phyloP scores from a whole-genome alignment of 352 stramenopile genomes.

The Phytophthora palmivora region DNA sequence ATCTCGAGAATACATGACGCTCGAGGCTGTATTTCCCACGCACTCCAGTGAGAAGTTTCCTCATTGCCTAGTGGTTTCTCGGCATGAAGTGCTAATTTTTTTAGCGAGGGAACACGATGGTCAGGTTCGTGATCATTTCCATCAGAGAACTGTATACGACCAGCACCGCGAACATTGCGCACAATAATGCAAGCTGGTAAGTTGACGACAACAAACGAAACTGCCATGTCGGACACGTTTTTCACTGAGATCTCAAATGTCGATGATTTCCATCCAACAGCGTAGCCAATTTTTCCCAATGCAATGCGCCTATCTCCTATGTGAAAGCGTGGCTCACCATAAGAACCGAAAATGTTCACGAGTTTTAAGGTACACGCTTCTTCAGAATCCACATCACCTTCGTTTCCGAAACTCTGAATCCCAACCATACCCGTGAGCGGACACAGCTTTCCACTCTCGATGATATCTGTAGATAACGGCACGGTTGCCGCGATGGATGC shows the following conservation, averaged over 20 bases:
- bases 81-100: slow-evolving; percentile 47
- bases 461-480: slow-evolving; percentile 51
- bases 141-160: slow-evolving; percentile 34
- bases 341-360: slow-evolving; percentile 63
- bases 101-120: slow-evolving; percentile 47
- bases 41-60: slow-evolving; percentile 22
- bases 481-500: slow-evolving; percentile 66
- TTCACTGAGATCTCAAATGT: slow-evolving; percentile 71
- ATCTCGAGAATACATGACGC: slow-evolving; percentile 64
- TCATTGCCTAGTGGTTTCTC: slow-evolving; percentile 30
- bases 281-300: slow-evolving; percentile 87
- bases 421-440: slow-evolving; percentile 70
- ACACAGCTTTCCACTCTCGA: slow-evolving; percentile 70
- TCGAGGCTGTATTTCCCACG: slow-evolving; percentile 62
- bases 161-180: slow-evolving; percentile 44
- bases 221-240: slow-evolving; percentile 72
- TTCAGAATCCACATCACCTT: slow-evolving; percentile 14
- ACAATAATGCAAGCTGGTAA: slow-evolving; percentile 66
- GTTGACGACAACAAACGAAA: slow-evolving; percentile 69
- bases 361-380: slow-evolving; percentile 75
- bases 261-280: slow-evolving; percentile 74
- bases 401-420: slow-evolving; percentile 71
- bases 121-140: slow-evolving; percentile 10
- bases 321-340: slow-evolving; percentile 67
- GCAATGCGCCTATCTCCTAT: slow-evolving; percentile 61